Evolutionary conservation across 768 basidiomycete species (phyloP).

Genomic region (Erythrobasidium yunnanense): DNA sequence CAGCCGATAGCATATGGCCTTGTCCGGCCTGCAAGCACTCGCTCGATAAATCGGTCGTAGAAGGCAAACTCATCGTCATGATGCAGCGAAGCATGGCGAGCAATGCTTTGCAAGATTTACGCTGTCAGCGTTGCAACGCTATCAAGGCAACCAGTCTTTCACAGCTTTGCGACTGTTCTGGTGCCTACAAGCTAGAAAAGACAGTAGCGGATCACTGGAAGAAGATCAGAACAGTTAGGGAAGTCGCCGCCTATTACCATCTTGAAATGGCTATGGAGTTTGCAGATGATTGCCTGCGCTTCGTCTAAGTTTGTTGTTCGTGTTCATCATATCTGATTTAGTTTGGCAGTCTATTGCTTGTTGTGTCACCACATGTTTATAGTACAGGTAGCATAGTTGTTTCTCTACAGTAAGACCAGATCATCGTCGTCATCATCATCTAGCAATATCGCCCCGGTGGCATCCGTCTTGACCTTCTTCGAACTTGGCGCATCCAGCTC

Average conservation of each 20-base stretch:
- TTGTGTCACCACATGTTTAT: background rate
- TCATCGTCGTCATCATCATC: conserved; percentile 31
- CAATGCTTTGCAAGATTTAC: conserved; percentile 79
- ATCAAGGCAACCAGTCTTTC: conserved; percentile 80
- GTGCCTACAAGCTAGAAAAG: conserved; percentile 54
- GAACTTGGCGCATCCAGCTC: conserved; percentile 27
- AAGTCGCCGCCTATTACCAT: conserved; percentile 22
- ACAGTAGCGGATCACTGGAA: conserved; percentile 6
- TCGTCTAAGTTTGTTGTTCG: background rate
- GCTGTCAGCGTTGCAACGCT: conserved; percentile 79
- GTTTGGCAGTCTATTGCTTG: too few relatives aligned
- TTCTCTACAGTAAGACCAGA: conserved; percentile 19
- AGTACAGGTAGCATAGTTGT: background rate
- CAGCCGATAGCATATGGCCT: conserved; percentile 49
- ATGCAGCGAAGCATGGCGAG: conserved; percentile 59
- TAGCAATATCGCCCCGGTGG: conserved; percentile 18
- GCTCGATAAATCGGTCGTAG: conserved; percentile 78
- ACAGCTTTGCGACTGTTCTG: conserved; percentile 76
- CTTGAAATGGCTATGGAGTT: conserved; percentile 15
- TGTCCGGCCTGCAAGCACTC: conserved; percentile 67
- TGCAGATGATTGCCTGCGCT: conserved; percentile 1
- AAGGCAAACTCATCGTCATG: conserved; percentile 69
- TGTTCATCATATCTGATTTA: background rate
- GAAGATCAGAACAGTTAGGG: conserved; percentile 7
- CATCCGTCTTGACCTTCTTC: conserved; percentile 29